phyloP scores from a whole-genome alignment of 2,329 filamentous ascomycete genomes.

The Ophiostoma himal-ulmi region DNA sequence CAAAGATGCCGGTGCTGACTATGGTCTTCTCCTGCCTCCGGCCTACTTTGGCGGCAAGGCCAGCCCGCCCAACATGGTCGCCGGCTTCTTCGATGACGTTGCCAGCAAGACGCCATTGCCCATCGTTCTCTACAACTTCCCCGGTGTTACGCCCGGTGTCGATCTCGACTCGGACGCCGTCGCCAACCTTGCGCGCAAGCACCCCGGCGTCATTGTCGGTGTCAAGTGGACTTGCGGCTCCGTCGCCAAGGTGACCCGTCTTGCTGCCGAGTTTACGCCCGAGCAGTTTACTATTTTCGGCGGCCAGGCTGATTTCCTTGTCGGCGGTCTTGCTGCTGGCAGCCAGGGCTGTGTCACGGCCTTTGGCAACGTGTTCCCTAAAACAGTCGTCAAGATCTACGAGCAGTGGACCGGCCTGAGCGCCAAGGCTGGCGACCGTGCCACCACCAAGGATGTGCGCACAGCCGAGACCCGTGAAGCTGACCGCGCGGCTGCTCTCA shows the following conservation, averaged over 20 bases:
- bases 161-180: constrained; percentile 62
- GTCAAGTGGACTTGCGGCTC: constrained; percentile 57
- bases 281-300: constrained; percentile 62
- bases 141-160: constrained; percentile 60
- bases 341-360: constrained; percentile 57
- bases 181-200: constrained; percentile 41
- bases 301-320: constrained; percentile 66
- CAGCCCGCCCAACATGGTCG: constrained; percentile 51
- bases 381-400: constrained; percentile 53
- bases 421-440: constrained; percentile 1
- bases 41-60: constrained; percentile 59
- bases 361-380: constrained; percentile 57
- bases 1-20: constrained; percentile 54
- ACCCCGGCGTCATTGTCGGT: constrained; percentile 27
- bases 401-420: constrained; percentile 43
- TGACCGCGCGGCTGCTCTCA: constrained; percentile 52
- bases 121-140: constrained; percentile 63
- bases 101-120: constrained; percentile 49
- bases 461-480: constrained; percentile 38
- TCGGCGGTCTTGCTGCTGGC: constrained; percentile 53
- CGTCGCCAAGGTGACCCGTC: constrained; percentile 63
- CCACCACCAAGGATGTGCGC: constrained; percentile 16
- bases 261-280: constrained; percentile 46
- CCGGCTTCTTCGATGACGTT: constrained; percentile 54
- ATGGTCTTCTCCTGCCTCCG: constrained; percentile 55